Conservation (phyloP, 257 asterid genomes). For the Petunia axillaris region DNA sequence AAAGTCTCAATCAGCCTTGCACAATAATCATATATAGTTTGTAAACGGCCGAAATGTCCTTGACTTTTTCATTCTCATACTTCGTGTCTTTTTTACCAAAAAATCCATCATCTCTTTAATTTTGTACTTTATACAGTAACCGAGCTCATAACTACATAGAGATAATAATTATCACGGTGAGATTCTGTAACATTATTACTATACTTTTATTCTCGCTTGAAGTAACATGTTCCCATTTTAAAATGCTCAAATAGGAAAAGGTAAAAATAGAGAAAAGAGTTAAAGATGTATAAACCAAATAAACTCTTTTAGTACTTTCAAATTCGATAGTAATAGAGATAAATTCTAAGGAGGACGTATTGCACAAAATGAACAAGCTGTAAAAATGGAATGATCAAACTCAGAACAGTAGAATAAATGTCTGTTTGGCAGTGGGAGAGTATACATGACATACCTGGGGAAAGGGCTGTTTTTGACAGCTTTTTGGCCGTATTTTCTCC, state of each 20-base stretch:
- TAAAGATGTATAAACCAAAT: not conserved
- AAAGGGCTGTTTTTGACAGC: constrained; percentile 89
- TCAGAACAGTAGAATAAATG: not conserved
- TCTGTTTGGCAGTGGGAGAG: too few relatives aligned
- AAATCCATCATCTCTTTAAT: not conserved
- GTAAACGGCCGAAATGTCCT: too few relatives aligned
- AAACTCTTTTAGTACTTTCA: too few relatives aligned
- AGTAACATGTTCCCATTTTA: not conserved
- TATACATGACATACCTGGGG: constrained; percentile 51
- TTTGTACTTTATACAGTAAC: not conserved
- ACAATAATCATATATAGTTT: too few relatives aligned
- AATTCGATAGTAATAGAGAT: not conserved
- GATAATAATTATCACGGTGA: not conserved
- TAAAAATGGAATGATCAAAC: not conserved
- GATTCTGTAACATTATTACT: not conserved
- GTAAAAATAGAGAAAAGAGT: not conserved
- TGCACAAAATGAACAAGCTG: not conserved
- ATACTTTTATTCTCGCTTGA: not conserved
- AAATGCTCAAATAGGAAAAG: not conserved
- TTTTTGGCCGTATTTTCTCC: constrained; percentile 91
- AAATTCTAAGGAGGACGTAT: not conserved
- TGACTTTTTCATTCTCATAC: too few relatives aligned
- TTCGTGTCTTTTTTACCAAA: too few relatives aligned
- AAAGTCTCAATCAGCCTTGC: too few relatives aligned
- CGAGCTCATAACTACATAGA: not conserved